Evolutionary conservation across 1,284 basidiomycete species (phyloP).

Genomic region (Sporisorium sorghi): DNA sequence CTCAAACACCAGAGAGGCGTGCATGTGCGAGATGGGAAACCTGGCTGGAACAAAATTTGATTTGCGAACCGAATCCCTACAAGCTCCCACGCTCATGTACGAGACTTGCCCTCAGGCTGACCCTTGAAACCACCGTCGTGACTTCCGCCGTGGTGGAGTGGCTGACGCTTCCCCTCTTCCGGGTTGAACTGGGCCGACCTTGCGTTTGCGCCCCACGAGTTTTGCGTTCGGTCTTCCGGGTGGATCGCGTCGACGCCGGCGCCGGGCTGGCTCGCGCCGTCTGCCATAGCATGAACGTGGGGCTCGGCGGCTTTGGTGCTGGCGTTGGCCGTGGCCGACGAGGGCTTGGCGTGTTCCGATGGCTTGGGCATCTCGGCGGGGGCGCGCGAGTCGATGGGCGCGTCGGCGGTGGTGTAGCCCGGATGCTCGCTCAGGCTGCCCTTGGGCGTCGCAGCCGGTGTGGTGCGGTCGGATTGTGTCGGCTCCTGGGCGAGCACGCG

Average conservation of each 20-base stretch:
- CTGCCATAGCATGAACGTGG: constrained; percentile 52
- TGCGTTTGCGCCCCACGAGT: constrained; percentile 50
- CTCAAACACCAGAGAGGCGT: not conserved
- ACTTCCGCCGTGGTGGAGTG: constrained; percentile 50
- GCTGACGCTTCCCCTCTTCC: constrained; percentile 50
- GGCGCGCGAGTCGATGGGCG: constrained; percentile 44
- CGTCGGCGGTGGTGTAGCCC: constrained; percentile 50
- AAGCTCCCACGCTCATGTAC: constrained; percentile 17
- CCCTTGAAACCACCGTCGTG: constrained; percentile 55
- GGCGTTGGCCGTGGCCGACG: constrained; percentile 24
- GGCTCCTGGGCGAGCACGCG: constrained; percentile 15
- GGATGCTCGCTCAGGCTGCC: constrained; percentile 41
- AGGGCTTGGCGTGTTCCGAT: constrained; percentile 14
- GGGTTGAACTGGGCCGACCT: constrained; percentile 53
- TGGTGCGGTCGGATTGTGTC: constrained; percentile 18
- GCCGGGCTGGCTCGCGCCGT: constrained; percentile 37
- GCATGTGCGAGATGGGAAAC: not conserved
- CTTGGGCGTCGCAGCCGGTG: constrained; percentile 22
- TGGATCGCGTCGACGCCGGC: constrained; percentile 47
- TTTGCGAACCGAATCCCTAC: not conserved
- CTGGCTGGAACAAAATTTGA: not conserved
- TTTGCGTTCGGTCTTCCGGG: constrained; percentile 46
- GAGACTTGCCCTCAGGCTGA: constrained; percentile 28
- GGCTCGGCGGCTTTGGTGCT: constrained; percentile 34
- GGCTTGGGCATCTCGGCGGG: constrained; percentile 49